Conservation (phyloP, 345 rosid genomes). For the Noccaea caerulescens region DNA sequence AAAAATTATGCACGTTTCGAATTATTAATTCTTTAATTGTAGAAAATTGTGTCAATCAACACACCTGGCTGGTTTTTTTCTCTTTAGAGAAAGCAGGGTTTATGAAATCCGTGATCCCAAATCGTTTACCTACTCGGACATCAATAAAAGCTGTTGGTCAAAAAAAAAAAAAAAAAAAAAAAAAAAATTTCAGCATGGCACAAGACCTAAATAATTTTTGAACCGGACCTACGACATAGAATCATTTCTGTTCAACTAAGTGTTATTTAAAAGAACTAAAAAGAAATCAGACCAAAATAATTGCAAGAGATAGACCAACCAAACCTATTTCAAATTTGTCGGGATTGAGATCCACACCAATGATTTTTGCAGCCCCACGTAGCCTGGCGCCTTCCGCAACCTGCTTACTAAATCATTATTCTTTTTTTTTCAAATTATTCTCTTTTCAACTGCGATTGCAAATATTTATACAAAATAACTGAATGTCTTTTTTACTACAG, state of each 20-base stretch:
- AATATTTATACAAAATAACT: background rate
- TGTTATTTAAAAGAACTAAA: too few relatives aligned
- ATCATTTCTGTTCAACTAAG: too few relatives aligned
- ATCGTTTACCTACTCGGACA: slow-evolving; percentile 51
- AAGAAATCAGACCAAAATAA: background rate
- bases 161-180: too few relatives aligned
- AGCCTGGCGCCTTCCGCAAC: slow-evolving; percentile 72
- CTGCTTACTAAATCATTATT: slow-evolving; percentile 38
- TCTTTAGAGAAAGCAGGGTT: slow-evolving; percentile 57
- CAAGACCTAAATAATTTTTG: too few relatives aligned
- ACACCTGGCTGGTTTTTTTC: slow-evolving; percentile 50
- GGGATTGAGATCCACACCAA: slow-evolving; percentile 73
- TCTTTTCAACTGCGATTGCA: slow-evolving; percentile 2
- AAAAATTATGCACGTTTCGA: background rate
- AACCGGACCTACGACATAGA: too few relatives aligned
- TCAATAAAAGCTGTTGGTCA: background rate
- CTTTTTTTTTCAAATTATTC: background rate
- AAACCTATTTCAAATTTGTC: slow-evolving; percentile 63
- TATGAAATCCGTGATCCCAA: slow-evolving; percentile 71
- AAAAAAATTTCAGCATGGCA: too few relatives aligned
- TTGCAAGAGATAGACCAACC: background rate
- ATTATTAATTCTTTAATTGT: too few relatives aligned
- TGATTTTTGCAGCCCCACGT: slow-evolving; percentile 60
- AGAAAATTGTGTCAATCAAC: background rate
- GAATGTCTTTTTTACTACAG: background rate